These are phyloP conservation scores for Babesia gibsoni DNA, from an alignment of 169 alveolate species.

Conservation along the genomic window DNA sequence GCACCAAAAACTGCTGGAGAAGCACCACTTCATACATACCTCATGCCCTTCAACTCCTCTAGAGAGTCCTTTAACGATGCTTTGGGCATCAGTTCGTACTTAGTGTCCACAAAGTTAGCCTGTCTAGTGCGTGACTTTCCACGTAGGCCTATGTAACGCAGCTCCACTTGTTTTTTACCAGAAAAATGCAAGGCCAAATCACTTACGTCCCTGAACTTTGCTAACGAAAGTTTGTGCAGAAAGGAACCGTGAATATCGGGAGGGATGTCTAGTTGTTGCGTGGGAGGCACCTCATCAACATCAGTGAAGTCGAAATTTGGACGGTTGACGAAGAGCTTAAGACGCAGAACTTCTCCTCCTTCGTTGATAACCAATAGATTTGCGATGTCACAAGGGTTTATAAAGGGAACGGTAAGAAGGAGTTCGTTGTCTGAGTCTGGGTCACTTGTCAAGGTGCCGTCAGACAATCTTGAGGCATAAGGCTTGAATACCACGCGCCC, in stretches of 20 bases:
- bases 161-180: conserved; percentile 2
- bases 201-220: conserved; percentile 40
- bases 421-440: conserved; percentile 43
- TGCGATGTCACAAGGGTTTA: conserved; percentile 48
- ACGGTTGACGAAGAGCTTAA: conserved; percentile 37
- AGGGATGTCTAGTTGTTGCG: conserved; percentile 39
- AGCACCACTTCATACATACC: conserved; percentile 14
- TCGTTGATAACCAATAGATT: conserved; percentile 54
- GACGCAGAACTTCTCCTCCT: conserved; percentile 9
- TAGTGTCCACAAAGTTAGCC: conserved; percentile 44
- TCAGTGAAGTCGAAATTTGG: conserved; percentile 60
- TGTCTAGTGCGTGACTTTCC: conserved; percentile 25
- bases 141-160: conserved; percentile 61
- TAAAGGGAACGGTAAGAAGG: conserved; percentile 53
- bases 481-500: conserved; percentile 50
- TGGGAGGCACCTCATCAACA: conserved; percentile 52
- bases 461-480: conserved; percentile 25
- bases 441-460: conserved; percentile 33
- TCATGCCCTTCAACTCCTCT: conserved; percentile 19
- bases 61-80: conserved; percentile 11
- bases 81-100: conserved; percentile 57
- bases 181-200: conserved; percentile 44
- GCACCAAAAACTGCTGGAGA: too few species aligned
- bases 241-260: conserved; percentile 67
- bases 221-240: conserved; percentile 25